Evolutionary conservation across 1,139 yeast genomes (phyloP).

Genomic region (Wickerhamiella infanticola): DNA sequence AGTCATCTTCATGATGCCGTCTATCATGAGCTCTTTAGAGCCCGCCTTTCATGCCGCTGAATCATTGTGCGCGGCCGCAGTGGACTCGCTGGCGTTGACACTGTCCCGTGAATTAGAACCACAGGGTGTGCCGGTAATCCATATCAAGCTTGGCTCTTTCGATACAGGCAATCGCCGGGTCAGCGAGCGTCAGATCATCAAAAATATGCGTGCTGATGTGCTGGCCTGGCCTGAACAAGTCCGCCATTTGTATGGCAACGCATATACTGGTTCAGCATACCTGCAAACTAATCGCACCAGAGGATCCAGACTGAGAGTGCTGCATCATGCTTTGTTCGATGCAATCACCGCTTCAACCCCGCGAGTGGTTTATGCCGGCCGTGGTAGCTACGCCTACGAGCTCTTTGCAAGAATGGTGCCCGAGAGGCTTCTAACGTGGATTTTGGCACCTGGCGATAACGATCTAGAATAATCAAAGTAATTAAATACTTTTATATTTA

Average conservation of each 20-base stretch:
- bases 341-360: conserved; percentile 21
- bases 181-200: conserved; percentile 19
- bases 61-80: conserved; percentile 24
- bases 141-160: conserved; percentile 27
- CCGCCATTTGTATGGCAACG: conserved; percentile 24
- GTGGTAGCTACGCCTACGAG: conserved; percentile 25
- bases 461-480: neutral
- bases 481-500: too few species aligned
- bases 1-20: conserved; percentile 25
- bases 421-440: conserved; percentile 23
- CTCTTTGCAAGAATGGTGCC: conserved; percentile 22
- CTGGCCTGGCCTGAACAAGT: conserved; percentile 27
- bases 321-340: conserved; percentile 25
- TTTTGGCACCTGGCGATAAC: conserved; percentile 12
- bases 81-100: conserved; percentile 25
- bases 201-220: conserved; percentile 26
- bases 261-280: conserved; percentile 21
- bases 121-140: conserved; percentile 20
- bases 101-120: conserved; percentile 26
- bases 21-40: conserved; percentile 25
- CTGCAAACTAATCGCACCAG: conserved; percentile 21
- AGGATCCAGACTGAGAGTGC: conserved; percentile 22
- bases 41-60: conserved; percentile 31
- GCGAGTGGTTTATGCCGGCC: conserved; percentile 27
- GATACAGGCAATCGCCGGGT: conserved; percentile 20